Conservation (phyloP, 352 stramenopile species). For the Phytophthora tentaculata region DNA sequence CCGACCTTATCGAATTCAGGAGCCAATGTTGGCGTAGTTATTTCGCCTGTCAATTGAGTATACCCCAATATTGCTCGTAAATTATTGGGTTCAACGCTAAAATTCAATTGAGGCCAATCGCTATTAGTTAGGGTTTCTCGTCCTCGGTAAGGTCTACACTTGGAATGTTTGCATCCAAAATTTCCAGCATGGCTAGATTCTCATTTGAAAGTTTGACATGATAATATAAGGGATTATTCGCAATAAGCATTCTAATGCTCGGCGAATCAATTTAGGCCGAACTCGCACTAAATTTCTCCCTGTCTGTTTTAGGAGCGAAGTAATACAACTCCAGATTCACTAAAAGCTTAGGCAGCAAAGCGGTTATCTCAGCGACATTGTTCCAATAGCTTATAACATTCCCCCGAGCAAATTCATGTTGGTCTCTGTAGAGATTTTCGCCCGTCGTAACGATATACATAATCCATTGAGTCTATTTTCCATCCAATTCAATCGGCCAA, state of each 20-base stretch:
- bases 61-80: too few species aligned
- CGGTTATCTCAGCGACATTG: not conserved
- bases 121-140: too few species aligned
- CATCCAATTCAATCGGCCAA: conserved; percentile 17
- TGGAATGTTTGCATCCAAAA: too few species aligned
- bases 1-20: too few species aligned
- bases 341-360: not conserved
- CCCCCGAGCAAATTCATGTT: too few species aligned
- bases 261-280: conserved; percentile 6
- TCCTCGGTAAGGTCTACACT: too few species aligned
- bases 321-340: not conserved
- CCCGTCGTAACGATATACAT: conserved; percentile 11
- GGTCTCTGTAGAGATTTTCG: too few species aligned
- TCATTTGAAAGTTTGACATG: conserved; percentile 13
- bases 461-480: conserved; percentile 12
- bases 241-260: conserved; percentile 14
- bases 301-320: not conserved
- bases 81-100: too few species aligned
- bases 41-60: too few species aligned
- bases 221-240: conserved; percentile 9
- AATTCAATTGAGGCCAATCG: too few species aligned
- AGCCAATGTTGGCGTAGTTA: too few species aligned
- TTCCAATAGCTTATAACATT: conserved; percentile 26
- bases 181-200: conserved; percentile 1
- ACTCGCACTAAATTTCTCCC: not conserved